Conservation (phyloP, 2,329 filamentous ascomycete species). For the Cytospora piceicola region DNA sequence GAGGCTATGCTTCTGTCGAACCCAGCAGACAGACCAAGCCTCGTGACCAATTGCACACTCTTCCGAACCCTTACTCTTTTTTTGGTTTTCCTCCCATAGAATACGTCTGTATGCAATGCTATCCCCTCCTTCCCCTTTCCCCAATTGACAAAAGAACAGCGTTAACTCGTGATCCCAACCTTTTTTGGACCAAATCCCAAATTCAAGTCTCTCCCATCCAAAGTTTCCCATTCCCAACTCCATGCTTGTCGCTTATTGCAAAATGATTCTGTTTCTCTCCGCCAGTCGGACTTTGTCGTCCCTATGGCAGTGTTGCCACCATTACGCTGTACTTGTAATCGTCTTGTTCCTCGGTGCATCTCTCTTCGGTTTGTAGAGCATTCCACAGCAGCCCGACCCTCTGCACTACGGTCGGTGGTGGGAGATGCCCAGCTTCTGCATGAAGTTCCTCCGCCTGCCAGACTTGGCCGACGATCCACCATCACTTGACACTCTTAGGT, state of each 20-base stretch:
- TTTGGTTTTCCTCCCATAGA: not conserved
- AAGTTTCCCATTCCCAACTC: conserved; percentile 19
- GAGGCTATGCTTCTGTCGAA: not conserved
- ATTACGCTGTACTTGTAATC: not conserved
- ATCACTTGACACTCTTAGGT: conserved; percentile 14
- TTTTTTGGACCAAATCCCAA: not conserved
- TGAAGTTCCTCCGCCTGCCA: conserved; percentile 25
- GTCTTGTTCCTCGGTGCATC: not conserved
- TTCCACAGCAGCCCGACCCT: not conserved
- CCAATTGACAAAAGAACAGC: conserved; percentile 18
- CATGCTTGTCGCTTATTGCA: conserved; percentile 22
- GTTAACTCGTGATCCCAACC: conserved; percentile 9
- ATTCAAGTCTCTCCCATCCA: not conserved
- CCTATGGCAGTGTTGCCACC: not conserved
- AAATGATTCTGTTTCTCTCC: conserved; percentile 1
- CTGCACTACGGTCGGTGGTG: conserved; percentile 18
- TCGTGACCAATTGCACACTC: not conserved
- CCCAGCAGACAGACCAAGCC: conserved; percentile 13
- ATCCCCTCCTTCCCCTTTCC: not conserved
- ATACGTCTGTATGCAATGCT: not conserved
- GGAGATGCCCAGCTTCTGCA: conserved; percentile 27
- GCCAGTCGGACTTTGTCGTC: not conserved
- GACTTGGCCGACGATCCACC: conserved; percentile 27
- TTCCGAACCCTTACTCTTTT: not conserved
- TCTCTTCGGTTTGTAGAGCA: not conserved